Evolutionary conservation across 306 rosid genomes (phyloP).

Genomic region (Fragaria vesca): DNA sequence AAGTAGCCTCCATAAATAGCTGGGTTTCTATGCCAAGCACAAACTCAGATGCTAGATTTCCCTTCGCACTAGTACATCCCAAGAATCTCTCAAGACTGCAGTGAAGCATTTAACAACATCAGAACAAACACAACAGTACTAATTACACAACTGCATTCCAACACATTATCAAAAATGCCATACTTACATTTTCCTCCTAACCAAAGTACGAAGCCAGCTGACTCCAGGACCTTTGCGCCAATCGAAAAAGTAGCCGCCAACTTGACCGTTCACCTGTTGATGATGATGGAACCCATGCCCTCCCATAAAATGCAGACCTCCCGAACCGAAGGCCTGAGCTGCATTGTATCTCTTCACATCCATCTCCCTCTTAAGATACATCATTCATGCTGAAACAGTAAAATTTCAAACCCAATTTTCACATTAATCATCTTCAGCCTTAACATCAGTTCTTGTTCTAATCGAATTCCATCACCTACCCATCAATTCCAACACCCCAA

Average conservation of each 20-base stretch:
- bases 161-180: not conserved
- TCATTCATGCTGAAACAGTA: slow-evolving; percentile 20
- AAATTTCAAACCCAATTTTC: not conserved
- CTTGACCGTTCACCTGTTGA: slow-evolving; percentile 10
- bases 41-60: not conserved
- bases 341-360: not conserved
- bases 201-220: not conserved
- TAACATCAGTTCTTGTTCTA: no score
- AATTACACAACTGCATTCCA: not conserved
- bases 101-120: slow-evolving; percentile 13
- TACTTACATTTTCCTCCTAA: slow-evolving; percentile 30
- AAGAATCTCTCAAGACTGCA: slow-evolving; percentile 13
- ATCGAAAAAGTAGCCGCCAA: slow-evolving; percentile 3
- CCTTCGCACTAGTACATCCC: not conserved
- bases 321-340: not conserved
- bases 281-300: slow-evolving; percentile 16
- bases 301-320: slow-evolving; percentile 1
- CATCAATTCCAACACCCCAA: not conserved
- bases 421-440: not conserved
- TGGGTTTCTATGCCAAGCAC: slow-evolving; percentile 22
- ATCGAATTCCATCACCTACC: not conserved
- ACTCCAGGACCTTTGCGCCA: slow-evolving; percentile 32
- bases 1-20: slow-evolving; percentile 33
- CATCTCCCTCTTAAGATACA: slow-evolving; percentile 16
- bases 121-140: not conserved